phyloP scores from a whole-genome alignment of 345 rosid species.

The Ceriops decandra region DNA sequence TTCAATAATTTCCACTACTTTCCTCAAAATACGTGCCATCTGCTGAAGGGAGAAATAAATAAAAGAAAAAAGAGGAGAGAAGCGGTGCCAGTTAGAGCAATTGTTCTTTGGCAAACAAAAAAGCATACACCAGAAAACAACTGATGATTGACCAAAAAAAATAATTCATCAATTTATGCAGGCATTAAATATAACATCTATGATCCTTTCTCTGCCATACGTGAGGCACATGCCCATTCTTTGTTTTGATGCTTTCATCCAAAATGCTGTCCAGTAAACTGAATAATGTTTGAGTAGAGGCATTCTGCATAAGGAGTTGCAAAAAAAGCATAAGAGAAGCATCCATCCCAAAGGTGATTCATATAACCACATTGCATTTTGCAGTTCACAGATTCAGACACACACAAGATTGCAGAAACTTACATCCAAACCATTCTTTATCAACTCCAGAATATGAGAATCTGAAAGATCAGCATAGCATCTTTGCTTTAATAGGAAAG shows the following conservation, averaged over 20 bases:
- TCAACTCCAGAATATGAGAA: conserved; percentile 51
- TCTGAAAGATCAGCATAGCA: conserved; percentile 50
- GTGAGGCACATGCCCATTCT: conserved; percentile 61
- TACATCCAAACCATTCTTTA: conserved; percentile 65
- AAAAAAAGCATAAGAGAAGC: conserved; percentile 15
- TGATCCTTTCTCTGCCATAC: conserved; percentile 42
- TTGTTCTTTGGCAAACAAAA: neutral
- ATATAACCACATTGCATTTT: neutral
- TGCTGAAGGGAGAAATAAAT: conserved; percentile 29
- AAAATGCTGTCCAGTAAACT: conserved; percentile 53
- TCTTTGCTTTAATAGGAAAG: conserved; percentile 43
- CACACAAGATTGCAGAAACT: conserved; percentile 22
- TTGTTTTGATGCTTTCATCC: conserved; percentile 63
- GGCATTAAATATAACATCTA: conserved; percentile 13
- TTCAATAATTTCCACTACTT: conserved; percentile 63
- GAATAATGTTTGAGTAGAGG: conserved; percentile 68
- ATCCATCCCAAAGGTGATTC: conserved; percentile 15
- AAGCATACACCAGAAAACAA: no score
- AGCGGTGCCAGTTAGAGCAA: neutral
- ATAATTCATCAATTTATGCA: conserved; percentile 10
- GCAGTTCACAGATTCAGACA: neutral
- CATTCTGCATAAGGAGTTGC: conserved; percentile 48
- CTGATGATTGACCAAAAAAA: conserved; percentile 1
- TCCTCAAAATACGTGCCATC: conserved; percentile 57
- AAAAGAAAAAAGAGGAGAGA: conserved; percentile 10